Evolutionary conservation across 192 early-diverging fungal genomes (phyloP).

Genomic region (Gonapodya sp.): DNA sequence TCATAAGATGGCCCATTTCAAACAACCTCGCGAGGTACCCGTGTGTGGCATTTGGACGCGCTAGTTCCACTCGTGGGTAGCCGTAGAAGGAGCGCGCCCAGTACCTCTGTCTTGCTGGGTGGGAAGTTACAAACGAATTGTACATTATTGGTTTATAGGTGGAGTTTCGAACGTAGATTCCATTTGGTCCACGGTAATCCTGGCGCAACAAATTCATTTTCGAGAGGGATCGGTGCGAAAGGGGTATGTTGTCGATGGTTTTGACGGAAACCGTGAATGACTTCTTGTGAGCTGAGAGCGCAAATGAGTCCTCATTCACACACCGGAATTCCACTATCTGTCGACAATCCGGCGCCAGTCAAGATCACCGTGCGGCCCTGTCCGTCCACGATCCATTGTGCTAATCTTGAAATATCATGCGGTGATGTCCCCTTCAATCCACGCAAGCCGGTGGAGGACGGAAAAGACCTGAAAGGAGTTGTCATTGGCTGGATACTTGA

Average conservation of each 20-base stretch:
- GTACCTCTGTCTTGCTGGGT: constrained; percentile 67
- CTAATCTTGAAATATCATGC: background rate
- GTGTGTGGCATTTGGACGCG: constrained; percentile 70
- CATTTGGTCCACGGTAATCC: constrained; percentile 70
- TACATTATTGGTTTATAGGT: constrained; percentile 62
- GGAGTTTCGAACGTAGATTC: constrained; percentile 28
- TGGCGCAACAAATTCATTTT: constrained; percentile 58
- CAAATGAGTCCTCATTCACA: background rate
- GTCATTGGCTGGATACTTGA: no score
- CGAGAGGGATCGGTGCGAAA: no score
- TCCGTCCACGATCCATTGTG: background rate
- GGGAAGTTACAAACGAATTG: constrained; percentile 38
- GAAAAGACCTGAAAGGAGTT: no score
- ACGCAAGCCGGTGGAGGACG: no score
- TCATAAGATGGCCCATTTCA: constrained; percentile 25
- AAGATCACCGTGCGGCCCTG: background rate
- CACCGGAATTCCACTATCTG: background rate
- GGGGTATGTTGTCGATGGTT: background rate
- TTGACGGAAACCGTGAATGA: background rate
- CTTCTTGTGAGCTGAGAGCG: background rate
- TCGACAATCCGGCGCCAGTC: background rate
- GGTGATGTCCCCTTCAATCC: background rate
- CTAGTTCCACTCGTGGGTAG: constrained; percentile 53
- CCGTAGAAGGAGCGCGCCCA: constrained; percentile 87
- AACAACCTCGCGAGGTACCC: constrained; percentile 42